Conservation (phyloP, 106 monocot genomes). For the Chionographis japonica region DNA sequence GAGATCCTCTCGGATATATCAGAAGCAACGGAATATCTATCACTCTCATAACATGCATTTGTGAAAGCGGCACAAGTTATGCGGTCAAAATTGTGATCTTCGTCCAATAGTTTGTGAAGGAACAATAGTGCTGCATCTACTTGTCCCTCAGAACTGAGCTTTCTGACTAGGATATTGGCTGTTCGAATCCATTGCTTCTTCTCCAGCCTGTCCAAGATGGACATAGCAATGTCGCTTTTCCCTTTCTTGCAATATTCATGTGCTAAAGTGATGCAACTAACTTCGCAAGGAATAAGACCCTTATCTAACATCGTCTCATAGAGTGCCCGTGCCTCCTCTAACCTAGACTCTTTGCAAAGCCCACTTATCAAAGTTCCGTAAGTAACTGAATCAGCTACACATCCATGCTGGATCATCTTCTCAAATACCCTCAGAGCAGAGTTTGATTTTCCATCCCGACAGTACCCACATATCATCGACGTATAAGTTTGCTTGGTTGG, state of each 20-base stretch:
- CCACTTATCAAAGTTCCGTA: constrained; percentile 92
- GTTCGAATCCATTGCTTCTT: constrained; percentile 57
- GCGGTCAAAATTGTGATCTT: constrained; percentile 33
- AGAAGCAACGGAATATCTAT: constrained; percentile 68
- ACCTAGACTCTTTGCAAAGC: constrained; percentile 85
- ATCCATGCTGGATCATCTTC: constrained; percentile 65
- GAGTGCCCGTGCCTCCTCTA: constrained; percentile 72
- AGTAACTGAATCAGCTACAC: constrained; percentile 65
- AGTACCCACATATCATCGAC: constrained; percentile 85
- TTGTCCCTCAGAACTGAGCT: constrained; percentile 59
- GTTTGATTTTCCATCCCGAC: constrained; percentile 44
- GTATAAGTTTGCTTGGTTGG: constrained; percentile 84
- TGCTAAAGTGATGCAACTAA: constrained; percentile 66
- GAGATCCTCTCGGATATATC: constrained; percentile 60
- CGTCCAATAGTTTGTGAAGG: constrained; percentile 59
- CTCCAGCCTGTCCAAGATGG: constrained; percentile 66
- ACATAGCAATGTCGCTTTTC: constrained; percentile 39
- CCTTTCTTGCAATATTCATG: constrained; percentile 71
- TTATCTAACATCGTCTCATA: constrained; percentile 86
- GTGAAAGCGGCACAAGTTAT: constrained; percentile 69
- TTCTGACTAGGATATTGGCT: constrained; percentile 72
- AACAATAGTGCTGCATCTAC: constrained; percentile 54
- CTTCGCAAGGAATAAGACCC: constrained; percentile 77
- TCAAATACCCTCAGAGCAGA: constrained; percentile 71
- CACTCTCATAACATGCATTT: constrained; percentile 72